These are phyloP conservation scores for Yamadazyma diospyri DNA, from an alignment of 1,139 yeast species.

Conservation along the genomic window DNA sequence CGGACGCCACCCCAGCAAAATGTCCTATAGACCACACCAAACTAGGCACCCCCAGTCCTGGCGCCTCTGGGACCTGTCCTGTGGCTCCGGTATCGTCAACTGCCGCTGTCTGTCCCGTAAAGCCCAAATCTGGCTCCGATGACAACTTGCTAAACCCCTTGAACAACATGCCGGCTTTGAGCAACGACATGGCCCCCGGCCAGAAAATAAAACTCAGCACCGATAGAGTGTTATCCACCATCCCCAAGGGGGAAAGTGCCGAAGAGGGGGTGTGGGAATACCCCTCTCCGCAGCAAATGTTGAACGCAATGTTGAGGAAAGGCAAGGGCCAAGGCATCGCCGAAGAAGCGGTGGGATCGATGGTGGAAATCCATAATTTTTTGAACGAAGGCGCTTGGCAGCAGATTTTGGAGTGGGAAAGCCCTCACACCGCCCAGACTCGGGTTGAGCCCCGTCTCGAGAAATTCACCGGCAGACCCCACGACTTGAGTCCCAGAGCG, in stretches of 20 bases:
- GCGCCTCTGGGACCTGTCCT: constrained; percentile 17
- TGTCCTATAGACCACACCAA: constrained; percentile 3
- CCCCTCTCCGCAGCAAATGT: constrained; percentile 99
- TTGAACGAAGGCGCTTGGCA: constrained; percentile 98
- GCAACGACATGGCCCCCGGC: constrained; percentile 71
- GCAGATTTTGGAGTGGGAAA: constrained; percentile 91
- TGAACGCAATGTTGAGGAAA: constrained; percentile 93
- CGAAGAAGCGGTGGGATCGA: constrained; percentile 92
- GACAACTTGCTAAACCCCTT: constrained; percentile 61
- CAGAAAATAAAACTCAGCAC: constrained; percentile 77
- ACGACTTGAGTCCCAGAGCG: constrained; percentile 88
- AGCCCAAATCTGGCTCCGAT: constrained; percentile 18
- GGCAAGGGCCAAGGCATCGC: constrained; percentile 85
- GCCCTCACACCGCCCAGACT: constrained; percentile 47
- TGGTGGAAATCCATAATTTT: constrained; percentile 97
- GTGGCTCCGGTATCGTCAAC: constrained; percentile 15
- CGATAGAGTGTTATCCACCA: constrained; percentile 76
- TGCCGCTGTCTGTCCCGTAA: constrained; percentile 8
- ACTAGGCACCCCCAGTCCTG: not conserved
- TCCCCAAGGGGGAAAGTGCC: constrained; percentile 75
- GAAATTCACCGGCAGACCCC: constrained; percentile 90
- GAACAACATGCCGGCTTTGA: constrained; percentile 84
- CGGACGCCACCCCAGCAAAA: constrained; percentile 4
- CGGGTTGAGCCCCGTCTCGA: constrained; percentile 69
- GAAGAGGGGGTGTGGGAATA: constrained; percentile 89